Evolutionary conservation across 2,329 filamentous ascomycete species (phyloP), one percentile per base, ranked within the genome.

Genomic region (Aspergillus sp.): DNA sequence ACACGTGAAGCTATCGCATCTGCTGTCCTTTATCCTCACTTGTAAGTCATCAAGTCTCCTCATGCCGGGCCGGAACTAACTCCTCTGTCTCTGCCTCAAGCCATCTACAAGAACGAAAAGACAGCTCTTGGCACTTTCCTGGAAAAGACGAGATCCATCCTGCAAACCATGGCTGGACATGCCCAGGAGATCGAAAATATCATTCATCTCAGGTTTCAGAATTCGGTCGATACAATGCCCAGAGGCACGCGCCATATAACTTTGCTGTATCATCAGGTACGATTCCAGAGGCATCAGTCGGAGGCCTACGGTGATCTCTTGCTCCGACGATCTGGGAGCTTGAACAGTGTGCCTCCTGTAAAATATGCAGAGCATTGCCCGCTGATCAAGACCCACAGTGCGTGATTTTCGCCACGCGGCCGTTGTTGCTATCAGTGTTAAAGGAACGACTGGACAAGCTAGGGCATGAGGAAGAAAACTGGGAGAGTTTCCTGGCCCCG

Each of bases 171-270:
- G 16, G 75, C 75, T 0, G 69, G 71, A 0, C 73, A 78, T 24
- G 77, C 76, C 0, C 71, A 77, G 45, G 77, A 79, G 2, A 73
- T 79, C 2, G 75, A 78, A 18, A 68, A 62, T 0, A 77, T 77
- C 1, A 71, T 78, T 10, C 61, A 69, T 1, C 52, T 66, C 1
- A 73, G 73, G n/a, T 71, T 74, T 6, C 64, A 67, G n/a, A 75
- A 69, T 31, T 74, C 73, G 0, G 67, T 77, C 0, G 73, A 75
- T 6, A 72, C 70, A 0, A 76, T 77, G 68, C 70, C 77, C 0
- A 70, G 72, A 46, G 76, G 71, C 1, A 78, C 76, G 6, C 71
- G 73, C 3, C 71, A 78, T 52, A 70, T 78, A 3, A 77, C 73
- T 0, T 57, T 79, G 6, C 63, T 77, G 0, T 78, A 79, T 51